A percentile compares a stretch with the other conserved stretches of the same genome.
These are phyloP conservation scores for Saccharomyces jurei DNA, from an alignment of 805 yeast species.

Conservation along the genomic window DNA sequence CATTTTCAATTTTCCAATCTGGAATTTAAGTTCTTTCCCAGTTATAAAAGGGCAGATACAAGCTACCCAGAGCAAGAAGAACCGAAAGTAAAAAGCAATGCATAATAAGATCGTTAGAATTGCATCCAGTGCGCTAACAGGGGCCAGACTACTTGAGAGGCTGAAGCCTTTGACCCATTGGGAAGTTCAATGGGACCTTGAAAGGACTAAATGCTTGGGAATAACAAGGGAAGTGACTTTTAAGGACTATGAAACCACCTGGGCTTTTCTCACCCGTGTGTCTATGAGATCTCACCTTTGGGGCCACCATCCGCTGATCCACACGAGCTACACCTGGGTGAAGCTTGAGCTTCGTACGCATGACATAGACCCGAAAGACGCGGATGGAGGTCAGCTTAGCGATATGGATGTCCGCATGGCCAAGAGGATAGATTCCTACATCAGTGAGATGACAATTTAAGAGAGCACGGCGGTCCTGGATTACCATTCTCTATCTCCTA, in stretches of 20 bases:
- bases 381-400: slow-evolving; percentile 36
- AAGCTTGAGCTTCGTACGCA: slow-evolving; percentile 54
- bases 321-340: slow-evolving; percentile 54
- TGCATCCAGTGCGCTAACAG: slow-evolving; percentile 25
- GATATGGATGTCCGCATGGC: slow-evolving; percentile 55
- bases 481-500: too few species aligned
- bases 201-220: neutral
- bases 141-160: slow-evolving; percentile 15
- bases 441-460: slow-evolving; percentile 3
- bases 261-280: slow-evolving; percentile 56
- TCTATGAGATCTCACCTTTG: slow-evolving; percentile 47
- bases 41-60: neutral
- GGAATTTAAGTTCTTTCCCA: neutral
- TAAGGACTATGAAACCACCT: slow-evolving; percentile 50
- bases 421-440: slow-evolving; percentile 34
- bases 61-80: neutral
- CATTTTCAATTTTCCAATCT: neutral
- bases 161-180: slow-evolving; percentile 22
- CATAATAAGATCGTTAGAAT: slow-evolving; percentile 32
- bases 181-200: slow-evolving; percentile 7
- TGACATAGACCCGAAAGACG: slow-evolving; percentile 58
- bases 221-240: slow-evolving; percentile 36
- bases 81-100: slow-evolving; percentile 18
- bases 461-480: neutral
- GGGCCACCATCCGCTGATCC: slow-evolving; percentile 68